Percentiles rank a stretch among this genome's conserved stretches.
Evolutionary conservation across 2,329 filamentous ascomycete genomes (phyloP).

Genomic region (Fusarium zealandicum): DNA sequence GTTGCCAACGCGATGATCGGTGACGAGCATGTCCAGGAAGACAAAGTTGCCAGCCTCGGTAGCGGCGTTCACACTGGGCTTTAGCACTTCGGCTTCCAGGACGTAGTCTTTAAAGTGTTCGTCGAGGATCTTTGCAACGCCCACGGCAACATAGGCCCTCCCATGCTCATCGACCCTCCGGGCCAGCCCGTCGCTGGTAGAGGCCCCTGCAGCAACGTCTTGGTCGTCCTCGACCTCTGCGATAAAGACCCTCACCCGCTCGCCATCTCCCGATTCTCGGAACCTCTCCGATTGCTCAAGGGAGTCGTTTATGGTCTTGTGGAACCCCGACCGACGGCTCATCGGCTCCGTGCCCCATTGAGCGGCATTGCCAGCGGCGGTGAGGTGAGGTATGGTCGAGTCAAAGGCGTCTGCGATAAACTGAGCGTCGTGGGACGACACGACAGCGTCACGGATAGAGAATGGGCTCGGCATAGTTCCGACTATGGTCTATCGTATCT

Average conservation of each 20-base stretch:
- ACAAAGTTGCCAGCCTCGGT: constrained; percentile 22
- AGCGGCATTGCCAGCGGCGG: constrained; percentile 37
- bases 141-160: constrained; percentile 22
- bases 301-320: constrained; percentile 9
- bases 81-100: constrained; percentile 14
- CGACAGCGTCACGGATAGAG: constrained; percentile 35
- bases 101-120: constrained; percentile 20
- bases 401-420: constrained; percentile 45
- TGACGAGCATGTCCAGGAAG: constrained; percentile 25
- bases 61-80: constrained; percentile 17
- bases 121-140: constrained; percentile 14
- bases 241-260: constrained; percentile 40
- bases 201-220: constrained; percentile 6
- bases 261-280: constrained; percentile 29
- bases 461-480: constrained; percentile 33
- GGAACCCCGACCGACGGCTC: too few relatives aligned
- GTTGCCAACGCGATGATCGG: constrained; percentile 19
- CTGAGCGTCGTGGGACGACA: constrained; percentile 35
- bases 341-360: constrained; percentile 39
- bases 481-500: not conserved
- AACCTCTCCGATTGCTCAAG: constrained; percentile 38
- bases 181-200: constrained; percentile 12
- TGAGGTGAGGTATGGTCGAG: constrained; percentile 41
- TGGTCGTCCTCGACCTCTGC: constrained; percentile 36
- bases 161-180: constrained; percentile 26